Base-by-base conservation (phyloP, 73 alveolate genomes). In the Diophrys appendiculata region DNA sequence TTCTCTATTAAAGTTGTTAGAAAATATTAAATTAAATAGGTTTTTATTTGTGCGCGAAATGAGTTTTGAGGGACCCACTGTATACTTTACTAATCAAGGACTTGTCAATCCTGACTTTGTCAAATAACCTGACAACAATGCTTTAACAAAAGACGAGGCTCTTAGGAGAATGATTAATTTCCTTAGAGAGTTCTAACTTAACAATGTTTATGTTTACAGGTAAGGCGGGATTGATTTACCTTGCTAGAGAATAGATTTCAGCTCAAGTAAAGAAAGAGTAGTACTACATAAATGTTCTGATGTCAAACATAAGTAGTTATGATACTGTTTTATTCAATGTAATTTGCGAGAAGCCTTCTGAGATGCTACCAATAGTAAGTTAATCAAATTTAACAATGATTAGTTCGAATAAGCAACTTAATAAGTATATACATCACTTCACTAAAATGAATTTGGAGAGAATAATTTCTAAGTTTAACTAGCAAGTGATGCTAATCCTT, bases 401-500 rank as follows among this genome's bases (percentile, higher is more conserved):
- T 80, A 88, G 92, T 82, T 83, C 72, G 90, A 88, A 72, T 55
- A 68, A 70, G 91, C 91, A 71, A 78, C 80, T 53, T 74, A 68
- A 53, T 35, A 78, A 25, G 90, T 84, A 34, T 81, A 83, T 56
- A 30, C 60, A 29, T 53, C 89, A 22, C 76, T 74, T 67, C 43
- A 76, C 68, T 22, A 56, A 26, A 85, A 78, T 29, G 91, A 76
- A 23, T 14, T 43, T 29, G 84, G 56, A 54, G 76, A 43, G 18
- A 18, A 18, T 18, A 18, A 32, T 23, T 90, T 90, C 75, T 73
- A 90, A 70, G 96, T 90, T 14, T 74, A 80, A 60, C 68, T 90
- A 25, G 72, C 69, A 54, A 73, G 88, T 69, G 68, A 67, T 14
- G 93, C 86, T 56, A 72, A 77, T 72, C 99, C 99, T n/a, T 73